Evolutionary conservation across 2,329 filamentous ascomycete species (phyloP), one percentile per base, ranked within the genome.

Genomic region (Raffaelea ambrosiae): DNA sequence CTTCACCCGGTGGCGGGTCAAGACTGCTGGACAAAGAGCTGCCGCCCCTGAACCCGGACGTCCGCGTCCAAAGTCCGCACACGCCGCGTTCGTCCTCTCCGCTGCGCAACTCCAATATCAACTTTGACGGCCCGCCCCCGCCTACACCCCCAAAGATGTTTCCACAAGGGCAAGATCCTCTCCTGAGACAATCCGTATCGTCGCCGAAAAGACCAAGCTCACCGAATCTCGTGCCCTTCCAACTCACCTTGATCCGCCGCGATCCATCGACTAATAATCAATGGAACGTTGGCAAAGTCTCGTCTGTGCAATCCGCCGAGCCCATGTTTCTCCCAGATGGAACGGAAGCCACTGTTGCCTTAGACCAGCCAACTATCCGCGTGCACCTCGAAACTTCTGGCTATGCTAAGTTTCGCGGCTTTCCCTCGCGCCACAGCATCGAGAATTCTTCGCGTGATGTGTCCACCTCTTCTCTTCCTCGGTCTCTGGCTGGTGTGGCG

Each of bases 251-350:
- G 14, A 88, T 89, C 56, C 81, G 86, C n/a, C 77, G 85, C 53
- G 83, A 89, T 59, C 83, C 83, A 1, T 71, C 74, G 20, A 78
- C 81, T 9, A 79, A 80, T 8, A 72, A 72, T 47, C 86, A 89
- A 61, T 88, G 84, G 84, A 89, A 89, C 58, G 74, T 89, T 13
- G 86, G 81, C 20, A 80, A 73, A 47, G 73, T 88, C 43, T 74
- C 72, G 2, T 79, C 75, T 0, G 71, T 71, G 50, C 73, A 77
- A 52, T 19, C n/a, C 1, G 61, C 29, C 2, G 48, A 47, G 4
- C 26, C 39, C 7, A n/a, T 8, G 5, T 38, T 33, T 16, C 9
- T 38, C 18, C 14, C 8, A 19, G 14, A 16, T 10, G 35, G 18
- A 38, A 38, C 16, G 16, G 57, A 2, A 3, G 52, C 31, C 3